Base-by-base conservation (phyloP, 1,284 basidiomycete species). In the Rhodotorula sp. region DNA sequence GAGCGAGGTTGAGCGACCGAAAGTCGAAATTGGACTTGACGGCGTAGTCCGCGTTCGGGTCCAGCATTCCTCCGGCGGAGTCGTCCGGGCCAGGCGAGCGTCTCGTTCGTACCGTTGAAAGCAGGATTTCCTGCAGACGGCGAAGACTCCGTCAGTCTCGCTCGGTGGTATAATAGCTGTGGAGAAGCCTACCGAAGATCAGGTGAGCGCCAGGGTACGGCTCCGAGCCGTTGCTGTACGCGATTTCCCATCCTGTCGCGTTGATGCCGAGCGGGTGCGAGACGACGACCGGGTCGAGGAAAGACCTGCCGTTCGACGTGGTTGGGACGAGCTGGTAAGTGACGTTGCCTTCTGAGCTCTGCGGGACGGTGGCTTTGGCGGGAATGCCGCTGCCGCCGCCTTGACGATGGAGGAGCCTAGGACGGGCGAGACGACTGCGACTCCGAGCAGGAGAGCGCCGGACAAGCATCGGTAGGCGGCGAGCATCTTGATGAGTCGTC, bases 21-120 rank as follows among this genome's bases (percentile, higher is more conserved):
- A 64, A 64, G 49, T 64, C 54, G 73, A 87, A 88, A 73, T 87
- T 84, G 59, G 83, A 83, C 78, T 84, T 75, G 10, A 48, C 46
- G 24, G 13, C 15, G 59, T 65, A 73, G 6, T 49, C 49, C 20
- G 72, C 70, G 24, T 64, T 58, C 47, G 52, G 39, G 4, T 53
- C n/a, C 13, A 72, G 27, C 24, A 62, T 49, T 11, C 72, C 72
- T 8, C 72, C 72, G 13, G 69, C 66, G 3, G 72, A n/a, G 72
- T 49, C 57, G 59, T 22, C 57, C 60, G 6, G 60, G 27, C 36
- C 51, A 68, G 10, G 70, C 60, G 2, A 74, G 29, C 8, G 70
- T 67, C 34, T 51, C 49, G 67, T 74, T 74, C 10, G 72, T 74
- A 17, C 71, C 71, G 46, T 73, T 67, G 53, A 49, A 63, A 20